These are phyloP conservation scores for Labyrinthula sp. DNA, from an alignment of 352 stramenopile genomes.

Conservation along the genomic window DNA sequence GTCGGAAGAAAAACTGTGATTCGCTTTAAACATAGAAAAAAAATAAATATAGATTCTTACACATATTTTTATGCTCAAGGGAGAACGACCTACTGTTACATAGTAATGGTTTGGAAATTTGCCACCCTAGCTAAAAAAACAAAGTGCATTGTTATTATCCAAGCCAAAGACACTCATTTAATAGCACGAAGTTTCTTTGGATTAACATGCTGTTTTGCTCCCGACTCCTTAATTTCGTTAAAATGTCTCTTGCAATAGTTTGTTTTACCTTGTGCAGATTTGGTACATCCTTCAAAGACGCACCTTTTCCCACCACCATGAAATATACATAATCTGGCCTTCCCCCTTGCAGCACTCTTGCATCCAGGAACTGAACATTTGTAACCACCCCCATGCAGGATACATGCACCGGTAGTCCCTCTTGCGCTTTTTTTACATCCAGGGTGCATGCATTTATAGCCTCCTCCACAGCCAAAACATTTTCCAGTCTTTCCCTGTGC, in stretches of 20 bases:
- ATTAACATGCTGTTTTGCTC: too few species aligned
- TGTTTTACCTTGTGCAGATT: constrained; percentile 32
- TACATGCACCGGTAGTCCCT: constrained; percentile 55
- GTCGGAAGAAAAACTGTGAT: too few species aligned
- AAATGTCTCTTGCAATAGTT: constrained; percentile 6
- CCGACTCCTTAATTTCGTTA: too few species aligned
- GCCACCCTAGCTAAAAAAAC: too few species aligned
- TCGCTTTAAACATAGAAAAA: too few species aligned
- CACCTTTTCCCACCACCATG: constrained; percentile 52
- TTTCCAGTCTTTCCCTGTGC: constrained; percentile 39
- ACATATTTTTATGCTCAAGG: too few species aligned
- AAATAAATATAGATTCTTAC: too few species aligned
- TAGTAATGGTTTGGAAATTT: too few species aligned
- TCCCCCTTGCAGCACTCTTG: constrained; percentile 51
- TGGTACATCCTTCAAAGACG: constrained; percentile 43
- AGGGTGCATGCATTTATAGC: constrained; percentile 38
- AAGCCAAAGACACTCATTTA: too few species aligned
- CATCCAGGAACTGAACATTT: constrained; percentile 46
- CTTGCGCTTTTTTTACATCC: constrained; percentile 58
- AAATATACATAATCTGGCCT: constrained; percentile 47
- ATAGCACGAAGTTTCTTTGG: too few species aligned
- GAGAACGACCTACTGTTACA: too few species aligned
- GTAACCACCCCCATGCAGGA: constrained; percentile 47
- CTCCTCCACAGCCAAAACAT: constrained; percentile 21
- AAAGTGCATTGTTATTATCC: too few species aligned